A percentile compares a stretch with the other conserved stretches of the same genome.
Evolutionary conservation across 768 basidiomycete species (phyloP).

Genomic region (Boletales sp.): DNA sequence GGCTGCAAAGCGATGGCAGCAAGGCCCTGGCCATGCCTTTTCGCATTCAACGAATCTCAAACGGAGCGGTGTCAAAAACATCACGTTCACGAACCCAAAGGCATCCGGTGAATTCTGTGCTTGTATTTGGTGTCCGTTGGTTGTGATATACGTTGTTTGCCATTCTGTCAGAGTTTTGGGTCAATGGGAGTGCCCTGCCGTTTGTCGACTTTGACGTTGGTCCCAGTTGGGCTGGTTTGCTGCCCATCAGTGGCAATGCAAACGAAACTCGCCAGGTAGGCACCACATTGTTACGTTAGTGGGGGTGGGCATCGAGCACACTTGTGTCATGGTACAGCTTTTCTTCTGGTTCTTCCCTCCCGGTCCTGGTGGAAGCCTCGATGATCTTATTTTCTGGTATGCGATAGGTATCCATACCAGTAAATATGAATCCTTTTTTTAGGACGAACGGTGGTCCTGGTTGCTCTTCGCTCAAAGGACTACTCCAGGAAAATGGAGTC

Average conservation of each 20-base stretch:
- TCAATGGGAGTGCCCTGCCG: conserved; percentile 62
- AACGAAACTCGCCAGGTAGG: conserved; percentile 67
- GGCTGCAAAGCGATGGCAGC: conserved; percentile 42
- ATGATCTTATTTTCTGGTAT: conserved; percentile 76
- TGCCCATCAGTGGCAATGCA: conserved; percentile 59
- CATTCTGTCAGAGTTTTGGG: conserved; percentile 54
- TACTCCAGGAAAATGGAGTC: conserved; percentile 74
- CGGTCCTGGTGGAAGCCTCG: conserved; percentile 63
- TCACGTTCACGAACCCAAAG: conserved; percentile 66
- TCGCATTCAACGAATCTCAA: conserved; percentile 1
- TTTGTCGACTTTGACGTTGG: conserved; percentile 71
- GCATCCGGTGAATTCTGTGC: conserved; percentile 46
- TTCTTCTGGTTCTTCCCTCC: conserved; percentile 88
- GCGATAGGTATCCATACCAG: not conserved
- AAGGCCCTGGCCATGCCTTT: not conserved
- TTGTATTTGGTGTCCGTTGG: not conserved
- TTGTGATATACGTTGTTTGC: not conserved
- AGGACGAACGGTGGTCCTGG: conserved; percentile 85
- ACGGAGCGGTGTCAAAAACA: conserved; percentile 46
- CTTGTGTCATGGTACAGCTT: conserved; percentile 37
- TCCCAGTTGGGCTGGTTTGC: conserved; percentile 69
- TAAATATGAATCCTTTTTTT: not conserved
- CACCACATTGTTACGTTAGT: not conserved
- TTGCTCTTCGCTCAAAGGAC: conserved; percentile 69
- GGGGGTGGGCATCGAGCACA: too few species aligned